phyloP scores from a whole-genome alignment of 176 grass and related monocot genomes.

The Paspalum vaginatum region DNA sequence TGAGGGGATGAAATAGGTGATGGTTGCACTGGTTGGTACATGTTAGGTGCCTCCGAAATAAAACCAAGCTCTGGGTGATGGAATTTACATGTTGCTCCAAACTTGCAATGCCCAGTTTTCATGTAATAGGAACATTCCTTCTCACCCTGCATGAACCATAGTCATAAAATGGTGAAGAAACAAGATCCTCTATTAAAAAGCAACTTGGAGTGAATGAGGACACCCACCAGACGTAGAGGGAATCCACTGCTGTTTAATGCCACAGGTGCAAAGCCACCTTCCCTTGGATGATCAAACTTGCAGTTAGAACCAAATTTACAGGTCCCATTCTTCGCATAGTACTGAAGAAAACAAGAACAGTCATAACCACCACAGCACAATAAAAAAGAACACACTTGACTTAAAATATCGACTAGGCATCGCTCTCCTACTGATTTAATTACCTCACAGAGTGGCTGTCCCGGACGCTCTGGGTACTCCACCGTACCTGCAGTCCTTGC shows the following conservation, averaged over 20 bases:
- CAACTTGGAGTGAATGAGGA: conserved; percentile 35
- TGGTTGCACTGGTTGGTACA: conserved; percentile 62
- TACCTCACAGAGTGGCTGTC: conserved; percentile 83
- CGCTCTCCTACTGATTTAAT: background rate
- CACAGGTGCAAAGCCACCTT: conserved; percentile 53
- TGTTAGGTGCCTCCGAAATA: conserved; percentile 40
- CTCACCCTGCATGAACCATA: conserved; percentile 65
- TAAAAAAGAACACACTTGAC: background rate
- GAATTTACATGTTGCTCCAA: conserved; percentile 82
- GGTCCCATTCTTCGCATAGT: conserved; percentile 83
- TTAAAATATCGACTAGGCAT: background rate
- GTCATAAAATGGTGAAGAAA: conserved; percentile 35
- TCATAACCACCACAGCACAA: background rate
- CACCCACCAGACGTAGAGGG: conserved; percentile 64
- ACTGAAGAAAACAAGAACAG: conserved; percentile 47
- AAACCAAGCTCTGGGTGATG: conserved; percentile 66
- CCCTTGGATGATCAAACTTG: conserved; percentile 89
- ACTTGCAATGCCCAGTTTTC: conserved; percentile 95
- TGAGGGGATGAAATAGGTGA: conserved; percentile 57
- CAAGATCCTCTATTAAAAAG: background rate
- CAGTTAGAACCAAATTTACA: conserved; percentile 88
- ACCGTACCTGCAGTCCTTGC: conserved; percentile 29
- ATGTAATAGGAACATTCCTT: conserved; percentile 90
- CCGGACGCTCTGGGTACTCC: conserved; percentile 74
- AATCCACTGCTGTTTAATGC: conserved; percentile 69